Evolutionary conservation across 2,329 filamentous ascomycete genomes (phyloP).

Genomic region (Trichoderma sp.): DNA sequence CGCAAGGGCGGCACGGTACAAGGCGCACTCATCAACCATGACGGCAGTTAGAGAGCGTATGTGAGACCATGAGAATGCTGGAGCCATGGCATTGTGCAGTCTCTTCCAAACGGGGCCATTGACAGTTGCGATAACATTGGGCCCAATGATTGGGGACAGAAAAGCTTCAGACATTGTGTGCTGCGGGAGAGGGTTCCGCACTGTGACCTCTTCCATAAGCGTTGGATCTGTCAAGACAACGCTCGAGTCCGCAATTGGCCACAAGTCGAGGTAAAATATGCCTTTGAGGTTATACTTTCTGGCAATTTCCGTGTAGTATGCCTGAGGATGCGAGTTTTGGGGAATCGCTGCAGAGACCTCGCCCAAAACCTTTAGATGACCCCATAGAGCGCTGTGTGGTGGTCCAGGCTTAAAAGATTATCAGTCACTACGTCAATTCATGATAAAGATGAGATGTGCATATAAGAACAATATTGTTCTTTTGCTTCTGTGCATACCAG

Average conservation of each 20-base stretch:
- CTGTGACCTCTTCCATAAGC: conserved; percentile 27
- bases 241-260: conserved; percentile 30
- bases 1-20: conserved; percentile 23
- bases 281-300: conserved; percentile 28
- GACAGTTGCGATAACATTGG: conserved; percentile 20
- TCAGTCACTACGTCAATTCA: not conserved
- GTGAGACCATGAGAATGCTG: conserved; percentile 28
- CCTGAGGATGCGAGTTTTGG: conserved; percentile 27
- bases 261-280: conserved; percentile 34
- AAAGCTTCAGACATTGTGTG: conserved; percentile 21
- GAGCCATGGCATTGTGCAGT: conserved; percentile 30
- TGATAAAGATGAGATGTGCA: not conserved
- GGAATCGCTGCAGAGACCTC: conserved; percentile 23
- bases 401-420: conserved; percentile 9
- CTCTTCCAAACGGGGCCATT: conserved; percentile 33
- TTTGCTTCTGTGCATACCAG: not conserved
- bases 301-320: conserved; percentile 26
- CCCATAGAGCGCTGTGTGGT: conserved; percentile 27
- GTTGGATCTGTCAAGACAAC: conserved; percentile 30
- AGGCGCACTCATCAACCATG: conserved; percentile 28
- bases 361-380: conserved; percentile 25
- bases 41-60: conserved; percentile 27
- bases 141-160: conserved; percentile 21
- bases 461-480: not conserved
- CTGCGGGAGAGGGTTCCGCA: conserved; percentile 24